Base-by-base conservation (phyloP, 352 stramenopile species). In the Phytophthora europaea region DNA sequence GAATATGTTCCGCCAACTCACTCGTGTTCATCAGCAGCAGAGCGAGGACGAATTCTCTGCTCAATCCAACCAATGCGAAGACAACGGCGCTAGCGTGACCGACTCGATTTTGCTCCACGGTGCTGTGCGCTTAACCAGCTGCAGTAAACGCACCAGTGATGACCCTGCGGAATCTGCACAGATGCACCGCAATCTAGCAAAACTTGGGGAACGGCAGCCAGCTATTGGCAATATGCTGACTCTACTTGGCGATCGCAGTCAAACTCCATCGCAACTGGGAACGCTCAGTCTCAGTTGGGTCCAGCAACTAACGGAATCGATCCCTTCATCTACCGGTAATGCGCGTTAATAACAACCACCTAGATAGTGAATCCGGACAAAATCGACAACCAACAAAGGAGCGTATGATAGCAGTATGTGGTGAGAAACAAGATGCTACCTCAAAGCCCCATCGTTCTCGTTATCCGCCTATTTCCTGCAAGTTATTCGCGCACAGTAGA, bases 201-300 rank as follows among this genome's bases (percentile, higher is more conserved):
- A 65, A 20, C 28, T 75, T n/a, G 76, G 76, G 26, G 38, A 82
- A 9, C 58, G 66, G 13, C 79, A 87, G 15, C 75, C 82, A 43
- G 54, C 68, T 0, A 59, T 87, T 16, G 75, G 69, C 10, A 83
- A 82, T 40, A 8, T 87, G 23, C 61, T 89, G 36, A 54, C 58
- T 31, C 28, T 75, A 9, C 50, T 79, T 45, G 67, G 72, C 4
- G 61, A 72, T 53, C 28, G 40, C 10, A 55, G 15, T 31, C 48
- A 75, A 15, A 75, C 40, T 18, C 34, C 12, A 34, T 22, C 9
- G 4, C 18, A 54, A 62, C 48, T 34, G 0, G 68, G 23, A 45
- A 10, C 5, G 13, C 13, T 38, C 20, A 65, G 43, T 33, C 40
- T 67, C 3, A 13, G 15, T 4, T 67, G 48, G 47, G 38, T 76